These are phyloP conservation scores for Primulina eburnea DNA, from an alignment of 257 asterid species.

Conservation along the genomic window DNA sequence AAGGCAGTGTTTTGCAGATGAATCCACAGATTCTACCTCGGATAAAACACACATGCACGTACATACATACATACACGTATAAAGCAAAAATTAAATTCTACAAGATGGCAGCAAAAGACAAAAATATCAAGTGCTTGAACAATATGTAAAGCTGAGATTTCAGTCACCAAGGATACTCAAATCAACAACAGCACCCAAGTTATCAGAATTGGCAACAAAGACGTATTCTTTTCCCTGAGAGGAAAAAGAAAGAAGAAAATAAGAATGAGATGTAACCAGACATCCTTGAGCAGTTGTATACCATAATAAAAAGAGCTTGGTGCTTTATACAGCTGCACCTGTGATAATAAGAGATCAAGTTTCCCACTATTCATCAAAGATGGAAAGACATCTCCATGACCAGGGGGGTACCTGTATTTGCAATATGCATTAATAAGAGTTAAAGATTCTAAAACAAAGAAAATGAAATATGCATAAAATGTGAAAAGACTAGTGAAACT, in stretches of 20 bases:
- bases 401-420: conserved; percentile 86
- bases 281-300: conserved; percentile 3
- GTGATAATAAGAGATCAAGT: conserved; percentile 77
- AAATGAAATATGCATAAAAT: conserved; percentile 8
- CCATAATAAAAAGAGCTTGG: conserved; percentile 19
- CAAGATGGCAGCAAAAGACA: background rate
- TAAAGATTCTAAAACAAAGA: conserved; percentile 10
- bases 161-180: conserved; percentile 77
- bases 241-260: conserved; percentile 8
- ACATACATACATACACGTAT: no score
- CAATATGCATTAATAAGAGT: conserved; percentile 24
- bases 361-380: conserved; percentile 92
- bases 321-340: conserved; percentile 48
- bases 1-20: conserved; percentile 41
- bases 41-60: background rate
- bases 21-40: background rate
- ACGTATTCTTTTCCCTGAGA: conserved; percentile 93
- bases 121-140: background rate
- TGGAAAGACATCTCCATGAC: conserved; percentile 98
- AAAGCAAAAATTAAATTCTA: background rate
- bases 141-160: conserved; percentile 1
- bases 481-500: background rate
- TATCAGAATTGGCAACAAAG: conserved; percentile 93
- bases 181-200: conserved; percentile 96
- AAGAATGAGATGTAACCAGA: background rate